Evolutionary conservation across 768 basidiomycete species (phyloP).

Genomic region (Leccinum uliginosum): DNA sequence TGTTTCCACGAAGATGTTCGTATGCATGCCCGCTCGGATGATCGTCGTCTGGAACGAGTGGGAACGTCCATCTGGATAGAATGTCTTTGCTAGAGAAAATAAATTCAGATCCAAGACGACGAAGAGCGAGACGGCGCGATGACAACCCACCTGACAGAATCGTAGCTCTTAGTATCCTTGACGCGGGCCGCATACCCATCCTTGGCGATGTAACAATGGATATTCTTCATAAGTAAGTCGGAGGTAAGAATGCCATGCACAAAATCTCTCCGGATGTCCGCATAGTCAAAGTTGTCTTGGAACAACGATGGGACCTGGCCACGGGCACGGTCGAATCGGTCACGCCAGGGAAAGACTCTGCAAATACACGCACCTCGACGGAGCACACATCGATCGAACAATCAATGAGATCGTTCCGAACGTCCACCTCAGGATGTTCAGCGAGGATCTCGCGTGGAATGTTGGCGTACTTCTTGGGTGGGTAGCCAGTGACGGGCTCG

Average conservation of each 20-base stretch:
- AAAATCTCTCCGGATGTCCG: conserved; percentile 87
- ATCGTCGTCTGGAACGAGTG: conserved; percentile 92
- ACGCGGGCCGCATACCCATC: conserved; percentile 92
- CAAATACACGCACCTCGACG: conserved; percentile 61
- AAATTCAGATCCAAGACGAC: not conserved
- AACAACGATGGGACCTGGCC: conserved; percentile 87
- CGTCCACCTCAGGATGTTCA: conserved; percentile 75
- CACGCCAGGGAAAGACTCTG: not conserved
- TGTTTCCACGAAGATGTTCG: conserved; percentile 83
- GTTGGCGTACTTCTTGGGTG: conserved; percentile 51
- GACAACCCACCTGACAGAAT: conserved; percentile 68
- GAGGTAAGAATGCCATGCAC: conserved; percentile 92
- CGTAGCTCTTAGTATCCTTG: conserved; percentile 89
- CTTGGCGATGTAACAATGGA: conserved; percentile 84
- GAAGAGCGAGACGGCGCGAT: not conserved
- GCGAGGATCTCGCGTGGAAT: conserved; percentile 78
- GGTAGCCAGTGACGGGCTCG: conserved; percentile 69
- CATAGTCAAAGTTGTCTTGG: conserved; percentile 98
- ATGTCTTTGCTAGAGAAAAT: conserved; percentile 73
- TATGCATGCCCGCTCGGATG: conserved; percentile 79
- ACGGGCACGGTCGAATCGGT: not conserved
- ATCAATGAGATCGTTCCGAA: conserved; percentile 84
- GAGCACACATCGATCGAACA: conserved; percentile 92
- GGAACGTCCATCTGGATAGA: conserved; percentile 90
- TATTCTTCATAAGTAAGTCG: conserved; percentile 91